phyloP scores from a whole-genome alignment of 805 yeast species.

The Metschnikowia borealis region DNA sequence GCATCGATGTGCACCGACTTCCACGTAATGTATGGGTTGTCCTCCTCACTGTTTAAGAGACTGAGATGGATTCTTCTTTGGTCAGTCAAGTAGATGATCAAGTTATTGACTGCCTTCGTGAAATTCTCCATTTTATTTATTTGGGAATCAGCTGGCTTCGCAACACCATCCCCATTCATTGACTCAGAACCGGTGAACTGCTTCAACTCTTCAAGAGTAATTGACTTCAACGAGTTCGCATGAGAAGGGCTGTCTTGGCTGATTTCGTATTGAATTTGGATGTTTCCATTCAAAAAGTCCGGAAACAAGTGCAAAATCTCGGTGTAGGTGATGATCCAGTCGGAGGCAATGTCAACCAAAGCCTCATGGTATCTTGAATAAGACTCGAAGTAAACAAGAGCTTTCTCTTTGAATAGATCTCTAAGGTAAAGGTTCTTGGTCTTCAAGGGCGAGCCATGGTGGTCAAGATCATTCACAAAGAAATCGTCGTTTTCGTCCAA shows the following conservation, averaged over 20 bases:
- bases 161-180: background rate
- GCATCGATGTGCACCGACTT: conserved; percentile 43
- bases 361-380: conserved; percentile 37
- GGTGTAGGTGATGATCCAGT: conserved; percentile 36
- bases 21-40: conserved; percentile 35
- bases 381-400: conserved; percentile 28
- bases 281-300: conserved; percentile 31
- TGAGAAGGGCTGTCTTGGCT: background rate
- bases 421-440: conserved; percentile 31
- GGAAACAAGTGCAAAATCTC: conserved; percentile 38
- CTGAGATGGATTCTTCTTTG: conserved; percentile 46
- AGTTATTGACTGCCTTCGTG: conserved; percentile 34
- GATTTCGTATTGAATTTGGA: conserved; percentile 8
- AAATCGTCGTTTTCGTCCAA: conserved; percentile 23
- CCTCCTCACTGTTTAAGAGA: conserved; percentile 26
- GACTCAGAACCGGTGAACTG: background rate
- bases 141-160: background rate
- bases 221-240: conserved; percentile 4
- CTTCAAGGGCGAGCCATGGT: conserved; percentile 19
- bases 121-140: conserved; percentile 21
- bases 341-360: conserved; percentile 37
- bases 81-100: conserved; percentile 49
- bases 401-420: conserved; percentile 34
- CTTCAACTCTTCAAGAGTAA: conserved; percentile 5
- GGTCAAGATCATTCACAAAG: conserved; percentile 17